Base-by-base conservation (phyloP, 495 filamentous ascomycete species). In the Lentithecium fluviatile region DNA sequence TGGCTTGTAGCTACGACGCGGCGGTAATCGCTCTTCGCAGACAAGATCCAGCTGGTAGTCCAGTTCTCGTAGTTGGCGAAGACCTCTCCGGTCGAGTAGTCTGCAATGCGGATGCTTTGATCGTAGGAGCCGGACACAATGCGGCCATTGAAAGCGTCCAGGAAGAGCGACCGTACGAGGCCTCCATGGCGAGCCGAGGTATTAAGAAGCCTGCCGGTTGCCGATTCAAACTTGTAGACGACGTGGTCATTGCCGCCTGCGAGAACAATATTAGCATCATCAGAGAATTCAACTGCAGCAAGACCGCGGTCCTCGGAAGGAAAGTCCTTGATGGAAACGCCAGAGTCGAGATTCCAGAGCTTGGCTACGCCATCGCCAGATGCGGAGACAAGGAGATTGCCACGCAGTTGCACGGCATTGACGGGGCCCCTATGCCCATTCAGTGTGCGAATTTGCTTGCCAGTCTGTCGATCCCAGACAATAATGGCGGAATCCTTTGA, bases 1-100 rank as follows among this genome's bases (percentile, higher is more conserved):
- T 98, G 94, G 42, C 90, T 92, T 0, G 95, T 95, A 55, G 88
- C 90, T 45, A 98, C 86, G 56, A 98, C 91, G 36, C 94, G 82
- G 47, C 93, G 79, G 71, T 97, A 97, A 72, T 98, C 94, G 32
- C 88, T 88, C 76, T 97, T 96, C 24, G 95, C 94, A 60, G 88
- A 90, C 42, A 98, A 74, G 66, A 97, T 95, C 95, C 95, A 97
- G 68, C 90, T 95, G 15, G 87, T 86, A 38, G 95, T 94, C 90
- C 90, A 97, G 53, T 88, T 85, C 17, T 88, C 87, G 61, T 96
- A 88, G 58, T 88, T 83, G 49, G 91, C 80, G 29, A 89, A 79
- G 38, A 85, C 76, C 46, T 83, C 77, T 26, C 91, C 91, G 4
- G 83, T 84, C 46, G 85, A 82, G 65, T 90, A 83, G 65, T 96